A percentile compares a stretch with the other conserved stretches of the same genome.
Conservation (phyloP, 2,329 filamentous ascomycete genomes). For the Plectosphaerella sp. region DNA sequence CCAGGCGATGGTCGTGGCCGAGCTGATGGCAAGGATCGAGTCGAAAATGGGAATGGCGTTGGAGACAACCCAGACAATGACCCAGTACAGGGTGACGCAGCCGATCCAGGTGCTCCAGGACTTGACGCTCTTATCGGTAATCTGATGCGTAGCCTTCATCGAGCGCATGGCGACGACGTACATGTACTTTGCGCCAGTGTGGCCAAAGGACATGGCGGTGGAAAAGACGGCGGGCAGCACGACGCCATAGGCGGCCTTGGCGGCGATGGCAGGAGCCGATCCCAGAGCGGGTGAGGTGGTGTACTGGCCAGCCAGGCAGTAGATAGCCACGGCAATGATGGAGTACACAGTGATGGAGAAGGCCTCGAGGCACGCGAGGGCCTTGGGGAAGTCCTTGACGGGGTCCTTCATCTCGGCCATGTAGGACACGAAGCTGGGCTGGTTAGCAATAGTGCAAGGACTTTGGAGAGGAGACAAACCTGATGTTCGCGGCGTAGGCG, state of each 20-base stretch:
- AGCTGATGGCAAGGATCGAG: slow-evolving; percentile 29
- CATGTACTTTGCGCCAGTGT: slow-evolving; percentile 27
- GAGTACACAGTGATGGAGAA: slow-evolving; percentile 27
- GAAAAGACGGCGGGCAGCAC: slow-evolving; percentile 23
- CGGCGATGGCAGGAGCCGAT: slow-evolving; percentile 22
- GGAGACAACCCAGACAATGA: slow-evolving; percentile 26
- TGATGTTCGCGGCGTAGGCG: slow-evolving; percentile 31
- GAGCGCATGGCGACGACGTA: slow-evolving; percentile 27
- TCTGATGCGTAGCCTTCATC: slow-evolving; percentile 24
- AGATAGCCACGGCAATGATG: slow-evolving; percentile 24
- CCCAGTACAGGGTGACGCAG: slow-evolving; percentile 27
- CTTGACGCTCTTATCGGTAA: slow-evolving; percentile 25
- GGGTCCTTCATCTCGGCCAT: slow-evolving; percentile 30
- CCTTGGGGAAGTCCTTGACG: slow-evolving; percentile 23
- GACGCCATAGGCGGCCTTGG: slow-evolving; percentile 27
- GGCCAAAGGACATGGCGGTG: slow-evolving; percentile 25
- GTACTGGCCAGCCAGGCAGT: slow-evolving; percentile 25
- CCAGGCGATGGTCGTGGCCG: slow-evolving; percentile 29
- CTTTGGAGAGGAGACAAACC: slow-evolving; percentile 43
- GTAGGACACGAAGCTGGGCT: slow-evolving; percentile 23
- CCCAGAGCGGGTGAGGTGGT: slow-evolving; percentile 27
- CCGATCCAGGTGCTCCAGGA: slow-evolving; percentile 30
- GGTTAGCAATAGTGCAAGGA: background rate
- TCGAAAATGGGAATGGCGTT: slow-evolving; percentile 32
- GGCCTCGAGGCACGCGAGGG: slow-evolving; percentile 23